Evolutionary conservation across 192 early-diverging fungal genomes (phyloP).

Genomic region (Rhizoclosmatium sp.): DNA sequence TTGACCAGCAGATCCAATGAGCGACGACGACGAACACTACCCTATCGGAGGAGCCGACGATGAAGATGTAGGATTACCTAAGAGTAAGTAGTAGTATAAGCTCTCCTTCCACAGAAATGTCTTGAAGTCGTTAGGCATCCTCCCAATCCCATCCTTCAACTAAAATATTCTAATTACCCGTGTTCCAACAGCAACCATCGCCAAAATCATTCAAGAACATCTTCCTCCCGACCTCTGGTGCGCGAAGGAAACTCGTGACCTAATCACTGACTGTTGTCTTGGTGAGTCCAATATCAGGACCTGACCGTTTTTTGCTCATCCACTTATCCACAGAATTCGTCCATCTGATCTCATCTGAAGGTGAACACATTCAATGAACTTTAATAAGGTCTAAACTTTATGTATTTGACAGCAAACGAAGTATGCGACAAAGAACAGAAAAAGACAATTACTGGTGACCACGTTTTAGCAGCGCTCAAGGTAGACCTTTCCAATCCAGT

Average conservation of each 20-base stretch:
- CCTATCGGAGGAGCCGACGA: slow-evolving; percentile 49
- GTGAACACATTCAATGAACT: slow-evolving; percentile 23
- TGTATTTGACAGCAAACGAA: slow-evolving; percentile 76
- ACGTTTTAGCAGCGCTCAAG: slow-evolving; percentile 88
- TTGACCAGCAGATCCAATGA: background rate
- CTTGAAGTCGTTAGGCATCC: background rate
- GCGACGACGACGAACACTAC: slow-evolving; percentile 22
- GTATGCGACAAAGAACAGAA: slow-evolving; percentile 95
- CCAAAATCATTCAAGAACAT: slow-evolving; percentile 96
- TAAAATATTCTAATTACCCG: background rate
- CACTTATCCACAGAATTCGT: slow-evolving; percentile 80
- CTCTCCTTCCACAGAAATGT: background rate
- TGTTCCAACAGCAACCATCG: slow-evolving; percentile 76
- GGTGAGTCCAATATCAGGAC: slow-evolving; percentile 60
- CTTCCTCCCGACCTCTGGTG: slow-evolving; percentile 89
- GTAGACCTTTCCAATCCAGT: slow-evolving; percentile 40
- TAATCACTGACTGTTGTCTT: slow-evolving; percentile 95
- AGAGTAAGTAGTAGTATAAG: slow-evolving; percentile 55
- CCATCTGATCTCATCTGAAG: slow-evolving; percentile 89
- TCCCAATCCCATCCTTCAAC: background rate
- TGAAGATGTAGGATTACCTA: slow-evolving; percentile 91
- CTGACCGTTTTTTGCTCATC: background rate
- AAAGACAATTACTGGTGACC: slow-evolving; percentile 98
- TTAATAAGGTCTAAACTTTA: background rate
- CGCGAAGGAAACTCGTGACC: slow-evolving; percentile 95